Conservation (phyloP, 2,329 filamentous ascomycete genomes). For the Diaporthe vexans region DNA sequence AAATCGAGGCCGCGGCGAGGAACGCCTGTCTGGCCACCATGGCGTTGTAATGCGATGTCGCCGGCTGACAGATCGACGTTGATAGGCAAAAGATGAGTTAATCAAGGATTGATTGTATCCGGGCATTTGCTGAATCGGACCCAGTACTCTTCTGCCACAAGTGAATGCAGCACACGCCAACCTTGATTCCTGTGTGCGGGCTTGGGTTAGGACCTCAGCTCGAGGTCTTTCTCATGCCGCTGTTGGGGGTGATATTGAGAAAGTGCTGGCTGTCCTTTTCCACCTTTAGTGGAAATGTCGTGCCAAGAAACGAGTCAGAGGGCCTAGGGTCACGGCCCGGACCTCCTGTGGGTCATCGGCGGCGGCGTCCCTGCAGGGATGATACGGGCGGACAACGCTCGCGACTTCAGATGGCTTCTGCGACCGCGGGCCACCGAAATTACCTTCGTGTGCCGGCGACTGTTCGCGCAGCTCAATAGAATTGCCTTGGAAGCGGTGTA, state of each 20-base stretch:
- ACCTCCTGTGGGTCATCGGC: neutral
- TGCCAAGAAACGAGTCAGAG: neutral
- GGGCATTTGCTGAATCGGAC: neutral
- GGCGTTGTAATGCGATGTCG: neutral
- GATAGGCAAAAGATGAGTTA: neutral
- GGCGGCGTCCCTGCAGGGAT: neutral
- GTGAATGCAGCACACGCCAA: neutral
- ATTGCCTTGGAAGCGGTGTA: too few relatives aligned
- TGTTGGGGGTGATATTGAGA: neutral
- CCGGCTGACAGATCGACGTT: neutral
- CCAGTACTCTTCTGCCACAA: neutral
- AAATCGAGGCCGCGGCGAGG: neutral
- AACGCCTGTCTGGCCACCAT: conserved; percentile 7
- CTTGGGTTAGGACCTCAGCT: neutral
- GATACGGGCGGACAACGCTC: neutral
- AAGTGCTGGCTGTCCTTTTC: neutral
- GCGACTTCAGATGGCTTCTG: too few relatives aligned
- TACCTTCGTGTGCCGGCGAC: too few relatives aligned
- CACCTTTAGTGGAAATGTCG: neutral
- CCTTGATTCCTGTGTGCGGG: too few relatives aligned
- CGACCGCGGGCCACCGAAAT: too few relatives aligned
- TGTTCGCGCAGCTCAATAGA: too few relatives aligned
- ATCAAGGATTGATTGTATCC: neutral
- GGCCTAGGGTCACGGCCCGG: neutral
- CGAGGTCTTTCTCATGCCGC: neutral